These are phyloP conservation scores for Aspergillus sp. DNA, from an alignment of 2,329 filamentous ascomycete species.

Conservation along the genomic window DNA sequence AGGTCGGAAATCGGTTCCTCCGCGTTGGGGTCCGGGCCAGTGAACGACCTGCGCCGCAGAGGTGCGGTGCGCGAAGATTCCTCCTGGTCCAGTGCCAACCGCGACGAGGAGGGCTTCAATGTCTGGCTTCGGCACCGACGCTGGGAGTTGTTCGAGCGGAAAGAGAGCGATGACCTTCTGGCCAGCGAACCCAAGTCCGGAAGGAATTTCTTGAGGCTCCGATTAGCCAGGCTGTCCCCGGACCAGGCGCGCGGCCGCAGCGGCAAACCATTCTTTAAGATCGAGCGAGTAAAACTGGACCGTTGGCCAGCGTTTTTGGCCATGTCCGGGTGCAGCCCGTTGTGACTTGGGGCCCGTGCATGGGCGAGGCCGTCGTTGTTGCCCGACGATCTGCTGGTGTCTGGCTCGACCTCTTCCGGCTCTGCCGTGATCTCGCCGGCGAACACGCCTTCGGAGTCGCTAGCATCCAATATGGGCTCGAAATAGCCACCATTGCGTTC, in stretches of 20 bases:
- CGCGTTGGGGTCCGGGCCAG: slow-evolving; percentile 20
- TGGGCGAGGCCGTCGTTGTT: background rate
- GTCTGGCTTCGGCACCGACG: slow-evolving; percentile 31
- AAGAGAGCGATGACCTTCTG: slow-evolving; percentile 31
- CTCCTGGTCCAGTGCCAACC: slow-evolving; percentile 20
- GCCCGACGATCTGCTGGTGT: background rate
- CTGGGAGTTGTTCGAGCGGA: slow-evolving; percentile 25
- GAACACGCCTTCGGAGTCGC: slow-evolving; percentile 31
- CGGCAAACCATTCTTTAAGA: slow-evolving; percentile 34
- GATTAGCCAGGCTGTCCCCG: slow-evolving; percentile 28
- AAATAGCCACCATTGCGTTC: slow-evolving; percentile 53
- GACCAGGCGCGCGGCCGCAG: slow-evolving; percentile 37
- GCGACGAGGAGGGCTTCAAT: slow-evolving; percentile 16
- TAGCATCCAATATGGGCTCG: slow-evolving; percentile 35
- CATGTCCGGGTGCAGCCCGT: background rate
- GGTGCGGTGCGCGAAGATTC: slow-evolving; percentile 1
- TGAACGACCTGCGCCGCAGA: slow-evolving; percentile 9
- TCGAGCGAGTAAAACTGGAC: slow-evolving; percentile 34
- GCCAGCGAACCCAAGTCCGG: slow-evolving; percentile 34
- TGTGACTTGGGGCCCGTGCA: background rate
- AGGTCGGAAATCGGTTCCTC: slow-evolving; percentile 38
- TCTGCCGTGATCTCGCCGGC: slow-evolving; percentile 32
- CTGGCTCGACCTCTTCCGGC: slow-evolving; percentile 25
- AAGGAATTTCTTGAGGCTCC: slow-evolving; percentile 35
- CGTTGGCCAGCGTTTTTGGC: slow-evolving; percentile 23